A percentile compares a stretch with the other conserved stretches of the same genome.
phyloP scores from a whole-genome alignment of 2,329 filamentous ascomycete genomes.

The Tolypocladium capitatum region DNA sequence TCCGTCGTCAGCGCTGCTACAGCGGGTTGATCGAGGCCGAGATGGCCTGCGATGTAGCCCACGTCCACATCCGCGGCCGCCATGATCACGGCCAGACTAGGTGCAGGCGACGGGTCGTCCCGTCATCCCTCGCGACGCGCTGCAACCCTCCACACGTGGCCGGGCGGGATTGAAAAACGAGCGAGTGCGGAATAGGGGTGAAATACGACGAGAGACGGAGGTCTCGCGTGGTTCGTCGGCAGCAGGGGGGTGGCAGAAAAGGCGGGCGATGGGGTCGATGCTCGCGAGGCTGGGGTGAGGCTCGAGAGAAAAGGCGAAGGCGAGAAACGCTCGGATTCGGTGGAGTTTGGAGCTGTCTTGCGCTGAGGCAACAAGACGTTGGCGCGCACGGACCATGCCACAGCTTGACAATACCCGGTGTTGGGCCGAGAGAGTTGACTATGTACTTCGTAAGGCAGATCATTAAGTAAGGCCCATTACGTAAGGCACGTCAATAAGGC shows the following conservation, averaged over 20 bases:
- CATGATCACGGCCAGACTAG: slow-evolving; percentile 16
- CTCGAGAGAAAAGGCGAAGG: neutral
- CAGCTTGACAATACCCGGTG: neutral
- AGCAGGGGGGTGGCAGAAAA: neutral
- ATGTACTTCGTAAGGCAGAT: too few species aligned
- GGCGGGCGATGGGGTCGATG: neutral
- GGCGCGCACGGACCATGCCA: neutral
- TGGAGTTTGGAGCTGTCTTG: neutral
- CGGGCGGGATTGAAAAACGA: neutral
- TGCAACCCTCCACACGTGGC: slow-evolving; percentile 1
- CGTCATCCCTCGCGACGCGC: slow-evolving; percentile 5
- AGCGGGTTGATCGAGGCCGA: slow-evolving; percentile 52
- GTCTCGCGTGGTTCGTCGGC: neutral
- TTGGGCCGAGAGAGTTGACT: neutral
- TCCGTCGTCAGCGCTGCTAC: slow-evolving; percentile 47
- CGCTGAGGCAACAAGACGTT: neutral
- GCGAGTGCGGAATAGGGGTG: neutral
- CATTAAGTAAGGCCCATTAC: too few species aligned
- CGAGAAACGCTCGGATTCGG: neutral
- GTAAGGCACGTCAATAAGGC: too few species aligned
- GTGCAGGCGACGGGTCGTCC: slow-evolving; percentile 1
- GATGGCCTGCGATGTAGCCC: slow-evolving; percentile 59
- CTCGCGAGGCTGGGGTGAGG: neutral
- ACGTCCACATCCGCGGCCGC: slow-evolving; percentile 45
- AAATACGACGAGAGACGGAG: neutral